phyloP scores from a whole-genome alignment of 768 basidiomycete species.

The Suillus fuscotomentosus region DNA sequence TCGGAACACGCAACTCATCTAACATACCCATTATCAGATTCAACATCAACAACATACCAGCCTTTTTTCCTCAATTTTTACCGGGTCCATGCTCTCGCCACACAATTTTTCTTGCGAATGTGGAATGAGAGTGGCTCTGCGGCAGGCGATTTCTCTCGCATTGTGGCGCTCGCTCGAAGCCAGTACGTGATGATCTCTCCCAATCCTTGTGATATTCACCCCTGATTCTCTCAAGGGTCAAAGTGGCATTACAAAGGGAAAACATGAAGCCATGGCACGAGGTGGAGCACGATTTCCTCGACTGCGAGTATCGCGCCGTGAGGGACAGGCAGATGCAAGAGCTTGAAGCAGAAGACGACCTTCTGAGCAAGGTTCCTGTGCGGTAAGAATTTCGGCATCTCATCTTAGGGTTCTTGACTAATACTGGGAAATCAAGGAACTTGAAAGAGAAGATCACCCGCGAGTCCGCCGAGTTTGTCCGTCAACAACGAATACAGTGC shows the following conservation, averaged over 20 bases:
- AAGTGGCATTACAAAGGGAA: constrained; percentile 72
- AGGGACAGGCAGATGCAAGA: constrained; percentile 90
- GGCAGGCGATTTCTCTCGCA: constrained; percentile 70
- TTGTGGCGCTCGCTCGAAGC: constrained; percentile 75
- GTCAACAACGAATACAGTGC: constrained; percentile 86
- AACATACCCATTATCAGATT: constrained; percentile 40
- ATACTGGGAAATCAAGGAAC: constrained; percentile 49
- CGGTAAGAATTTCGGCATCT: constrained; percentile 47
- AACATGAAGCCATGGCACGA: constrained; percentile 78
- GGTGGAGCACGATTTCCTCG: constrained; percentile 78
- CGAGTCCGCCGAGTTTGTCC: constrained; percentile 88
- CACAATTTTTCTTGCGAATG: constrained; percentile 88
- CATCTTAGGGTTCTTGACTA: constrained; percentile 2
- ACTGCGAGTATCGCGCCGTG: constrained; percentile 82
- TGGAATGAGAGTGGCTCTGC: constrained; percentile 88
- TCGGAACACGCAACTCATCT: not conserved
- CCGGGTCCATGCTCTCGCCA: constrained; percentile 77
- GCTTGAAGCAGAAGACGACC: constrained; percentile 83
- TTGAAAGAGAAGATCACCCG: constrained; percentile 83
- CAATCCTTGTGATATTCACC: constrained; percentile 9
- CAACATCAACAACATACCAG: constrained; percentile 77
- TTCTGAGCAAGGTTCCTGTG: constrained; percentile 82
- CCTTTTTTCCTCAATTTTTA: constrained; percentile 88
- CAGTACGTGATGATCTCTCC: constrained; percentile 55
- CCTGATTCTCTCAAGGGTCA: constrained; percentile 48